Evolutionary conservation across 2,329 filamentous ascomycete genomes (phyloP).

Genomic region (Botrytis sinoallii): DNA sequence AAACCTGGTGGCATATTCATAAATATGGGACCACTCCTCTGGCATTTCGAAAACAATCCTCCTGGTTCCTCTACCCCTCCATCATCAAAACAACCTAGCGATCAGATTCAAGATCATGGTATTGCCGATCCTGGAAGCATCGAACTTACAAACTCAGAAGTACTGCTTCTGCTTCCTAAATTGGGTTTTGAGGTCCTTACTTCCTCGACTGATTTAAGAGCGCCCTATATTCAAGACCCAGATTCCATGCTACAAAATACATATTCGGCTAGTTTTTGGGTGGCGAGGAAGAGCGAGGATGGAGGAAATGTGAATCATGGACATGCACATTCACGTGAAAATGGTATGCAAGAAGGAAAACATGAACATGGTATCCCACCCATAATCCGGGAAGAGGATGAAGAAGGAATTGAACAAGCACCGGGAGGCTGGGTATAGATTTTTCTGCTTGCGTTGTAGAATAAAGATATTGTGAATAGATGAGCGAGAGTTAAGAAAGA

Average conservation of each 20-base stretch:
- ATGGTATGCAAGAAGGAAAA: neutral
- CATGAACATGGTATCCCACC: neutral
- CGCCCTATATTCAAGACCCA: constrained; percentile 84
- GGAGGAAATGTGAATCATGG: too few relatives aligned
- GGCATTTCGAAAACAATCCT: constrained; percentile 85
- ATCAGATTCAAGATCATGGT: constrained; percentile 45
- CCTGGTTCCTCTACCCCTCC: constrained; percentile 45
- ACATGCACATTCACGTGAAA: neutral
- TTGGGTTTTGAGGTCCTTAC: constrained; percentile 75
- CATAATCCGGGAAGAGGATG: neutral
- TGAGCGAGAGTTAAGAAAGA: neutral
- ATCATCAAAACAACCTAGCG: constrained; percentile 44
- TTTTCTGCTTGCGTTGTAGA: neutral
- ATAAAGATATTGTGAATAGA: neutral
- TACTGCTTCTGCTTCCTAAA: constrained; percentile 68
- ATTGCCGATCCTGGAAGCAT: constrained; percentile 89
- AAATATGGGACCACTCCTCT: constrained; percentile 86
- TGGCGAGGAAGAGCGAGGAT: constrained; percentile 64
- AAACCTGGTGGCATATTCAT: constrained; percentile 76
- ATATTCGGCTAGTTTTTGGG: constrained; percentile 81
- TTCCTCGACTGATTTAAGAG: constrained; percentile 56
- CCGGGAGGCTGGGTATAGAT: neutral
- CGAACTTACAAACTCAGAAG: constrained; percentile 86
- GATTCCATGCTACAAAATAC: constrained; percentile 82
- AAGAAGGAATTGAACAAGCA: neutral